phyloP scores from a whole-genome alignment of 2,329 filamentous ascomycete species.

The Fusarium sterilihyphosum region DNA sequence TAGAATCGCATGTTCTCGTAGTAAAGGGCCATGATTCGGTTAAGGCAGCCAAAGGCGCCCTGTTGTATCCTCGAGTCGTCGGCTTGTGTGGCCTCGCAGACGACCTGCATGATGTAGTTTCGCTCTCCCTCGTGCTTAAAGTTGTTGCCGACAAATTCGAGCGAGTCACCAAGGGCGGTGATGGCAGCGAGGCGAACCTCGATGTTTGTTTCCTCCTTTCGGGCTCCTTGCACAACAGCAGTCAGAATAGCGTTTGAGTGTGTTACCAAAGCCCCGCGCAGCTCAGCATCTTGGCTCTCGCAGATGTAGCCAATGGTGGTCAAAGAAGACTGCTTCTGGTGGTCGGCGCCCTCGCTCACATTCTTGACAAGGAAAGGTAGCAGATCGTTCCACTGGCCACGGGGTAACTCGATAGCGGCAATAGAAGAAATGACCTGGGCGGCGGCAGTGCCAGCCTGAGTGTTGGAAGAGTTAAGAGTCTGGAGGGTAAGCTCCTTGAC shows the following conservation, averaged over 20 bases:
- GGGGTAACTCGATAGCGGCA: conserved; percentile 92
- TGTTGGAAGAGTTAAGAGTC: conserved; percentile 82
- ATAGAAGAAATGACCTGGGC: conserved; percentile 97
- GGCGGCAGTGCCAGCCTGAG: conserved; percentile 85
- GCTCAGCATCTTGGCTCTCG: conserved; percentile 89
- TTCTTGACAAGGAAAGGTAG: conserved; percentile 91
- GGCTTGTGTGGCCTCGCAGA: conserved; percentile 98
- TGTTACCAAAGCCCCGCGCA: conserved; percentile 80
- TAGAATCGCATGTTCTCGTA: conserved; percentile 99
- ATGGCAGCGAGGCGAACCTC: conserved; percentile 95
- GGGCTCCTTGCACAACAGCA: conserved; percentile 94
- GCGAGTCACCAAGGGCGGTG: conserved; percentile 91
- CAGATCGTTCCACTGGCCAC: conserved; percentile 91
- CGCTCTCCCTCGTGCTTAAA: conserved; percentile 99
- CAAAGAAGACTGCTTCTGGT: conserved; percentile 93
- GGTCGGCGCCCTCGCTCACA: conserved; percentile 84
- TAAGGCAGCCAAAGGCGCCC: conserved; percentile 94
- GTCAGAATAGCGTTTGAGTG: conserved; percentile 99
- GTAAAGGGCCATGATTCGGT: conserved; percentile 98
- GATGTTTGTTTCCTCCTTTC: conserved; percentile 91
- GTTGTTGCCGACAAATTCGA: conserved; percentile 97
- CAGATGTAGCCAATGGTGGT: conserved; percentile 99
- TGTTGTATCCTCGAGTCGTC: conserved; percentile 92
- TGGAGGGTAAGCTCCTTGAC: conserved; percentile 93
- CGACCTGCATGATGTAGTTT: conserved; percentile 99